Base-by-base conservation (phyloP, 495 filamentous ascomycete genomes). In the Xylaria acuta region DNA sequence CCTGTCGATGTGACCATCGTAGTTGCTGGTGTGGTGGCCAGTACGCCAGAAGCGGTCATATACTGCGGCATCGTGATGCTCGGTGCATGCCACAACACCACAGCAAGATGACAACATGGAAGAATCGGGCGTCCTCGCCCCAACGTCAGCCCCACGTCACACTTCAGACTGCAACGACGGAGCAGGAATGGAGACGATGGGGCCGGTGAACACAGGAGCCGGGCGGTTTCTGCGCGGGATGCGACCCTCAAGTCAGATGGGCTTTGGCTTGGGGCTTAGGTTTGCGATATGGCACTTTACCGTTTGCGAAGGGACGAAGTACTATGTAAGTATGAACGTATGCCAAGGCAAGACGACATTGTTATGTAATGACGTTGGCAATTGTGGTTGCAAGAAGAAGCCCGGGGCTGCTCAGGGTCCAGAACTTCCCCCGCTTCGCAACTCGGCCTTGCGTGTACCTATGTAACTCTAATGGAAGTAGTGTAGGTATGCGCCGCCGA, bases 111-210 rank as follows among this genome's bases (percentile, higher is more conserved):
- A 67, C 65, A 67, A 51, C 65, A 56, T 67, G 36, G 65, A 32
- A 67, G 49, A 56, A 67, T 43, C 53, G 30, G n/a, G 0, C 47
- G 22, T 67, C 34, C 16, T 32, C 45, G 30, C 34, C 1, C 65
- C 32, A 56, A 43, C 65, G 65, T 67, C 65, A 67, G 69, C 59
- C 69, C 69, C 69, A 71, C 59, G 69, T 71, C 69, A 64, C 68
- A 53, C 20, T 30, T 22, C 18, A 51, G 22, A 71, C 27, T 62
- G 69, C 38, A 56, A 64, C 36, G 36, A 60, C 41, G 49, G 65
- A 67, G 47, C 36, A 41, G 40, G 27, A 30, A 67, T 56, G 68
- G 40, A 70, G 36, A 62, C 54, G 56, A 70, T 34, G 69, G 69
- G 36, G 62, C 69, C 60, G 60, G 59, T 71, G 47, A 71, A 64